Evolutionary conservation across 2,329 filamentous ascomycete species (phyloP).

Genomic region (Madurella mycetomatis): DNA sequence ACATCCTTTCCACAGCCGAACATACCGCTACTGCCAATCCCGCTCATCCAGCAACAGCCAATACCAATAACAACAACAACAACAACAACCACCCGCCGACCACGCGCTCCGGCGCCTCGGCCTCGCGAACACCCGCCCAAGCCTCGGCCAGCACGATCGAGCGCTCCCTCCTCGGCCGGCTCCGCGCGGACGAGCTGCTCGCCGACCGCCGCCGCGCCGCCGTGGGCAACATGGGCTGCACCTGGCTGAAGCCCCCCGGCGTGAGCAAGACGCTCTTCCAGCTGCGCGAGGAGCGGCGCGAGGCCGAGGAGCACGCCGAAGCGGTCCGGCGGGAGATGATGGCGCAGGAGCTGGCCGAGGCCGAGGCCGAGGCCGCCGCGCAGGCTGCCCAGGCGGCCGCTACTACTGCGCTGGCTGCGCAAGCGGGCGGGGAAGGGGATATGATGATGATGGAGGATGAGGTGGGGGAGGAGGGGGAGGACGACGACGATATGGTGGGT

Average conservation of each 20-base stretch:
- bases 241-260: conserved; percentile 87
- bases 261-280: conserved; percentile 86
- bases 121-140: conserved; percentile 5
- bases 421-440: conserved; percentile 37
- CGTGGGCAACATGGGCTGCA: conserved; percentile 79
- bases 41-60: background rate
- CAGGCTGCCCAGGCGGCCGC: conserved; percentile 42
- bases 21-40: background rate
- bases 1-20: conserved; percentile 22
- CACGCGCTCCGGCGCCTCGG: conserved; percentile 8
- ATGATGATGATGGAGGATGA: conserved; percentile 29
- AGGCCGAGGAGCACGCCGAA: conserved; percentile 80
- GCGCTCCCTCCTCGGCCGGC: conserved; percentile 60
- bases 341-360: conserved; percentile 69
- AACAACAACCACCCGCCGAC: conserved; percentile 23
- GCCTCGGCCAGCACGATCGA: conserved; percentile 34
- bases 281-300: conserved; percentile 80
- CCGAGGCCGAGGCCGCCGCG: conserved; percentile 44
- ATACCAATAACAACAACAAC: background rate
- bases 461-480: conserved; percentile 42
- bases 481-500: conserved; percentile 34
- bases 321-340: conserved; percentile 66
- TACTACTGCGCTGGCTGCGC: conserved; percentile 33
- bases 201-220: conserved; percentile 73
- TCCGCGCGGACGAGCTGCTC: conserved; percentile 71